Evolutionary conservation across 2,329 filamentous ascomycete genomes (phyloP), one percentile per base, ranked within the genome.

Genomic region (Phialemoniopsis sp.): DNA sequence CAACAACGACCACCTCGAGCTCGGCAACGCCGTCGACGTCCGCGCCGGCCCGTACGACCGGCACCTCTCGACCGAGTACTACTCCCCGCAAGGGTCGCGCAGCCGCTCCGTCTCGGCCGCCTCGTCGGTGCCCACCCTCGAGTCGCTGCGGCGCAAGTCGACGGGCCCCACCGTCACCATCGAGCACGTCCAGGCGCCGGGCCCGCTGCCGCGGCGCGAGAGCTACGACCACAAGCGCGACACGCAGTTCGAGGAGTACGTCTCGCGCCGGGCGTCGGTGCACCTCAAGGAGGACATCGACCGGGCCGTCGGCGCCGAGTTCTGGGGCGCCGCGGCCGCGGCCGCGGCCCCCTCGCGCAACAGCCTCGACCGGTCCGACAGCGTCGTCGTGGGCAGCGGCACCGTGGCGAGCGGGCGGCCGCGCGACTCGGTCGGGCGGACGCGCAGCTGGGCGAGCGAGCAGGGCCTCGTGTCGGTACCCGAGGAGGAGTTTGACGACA

Each of bases 391-490:
- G 21, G 41, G 42, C 38, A 43, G 45, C 13, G 53, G 53, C 15
- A 37, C 37, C 17, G 40, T 55, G 36, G 32, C 37, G 1, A 45
- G 44, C 37, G 39, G 40, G 26, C 40, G 33, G 38, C 42, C 31
- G 10, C 43, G 36, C 15, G 61, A 48, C 31, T 26, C 21, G 21
- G 46, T 54, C 33, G 52, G 51, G 8, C 55, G 63, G 13, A 49
- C 50, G 2, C 43, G 49, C 12, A 68, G 65, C 50, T 64, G 57
- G 53, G 51, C 46, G 6, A 66, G 58, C 32, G 64, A 66, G 36
- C 53, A 59, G 31, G 55, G 56, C 3, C 51, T 66, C n/a, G 57
- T 62, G 5, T 52, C 60, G 4, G 63, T 67, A 16, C 62, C 63
- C 3, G 66, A 67, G 46, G 63, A 63, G 47, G 63, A 63, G 3